Evolutionary conservation across 352 stramenopile genomes (phyloP).

Genomic region (Plasmopara viticola): DNA sequence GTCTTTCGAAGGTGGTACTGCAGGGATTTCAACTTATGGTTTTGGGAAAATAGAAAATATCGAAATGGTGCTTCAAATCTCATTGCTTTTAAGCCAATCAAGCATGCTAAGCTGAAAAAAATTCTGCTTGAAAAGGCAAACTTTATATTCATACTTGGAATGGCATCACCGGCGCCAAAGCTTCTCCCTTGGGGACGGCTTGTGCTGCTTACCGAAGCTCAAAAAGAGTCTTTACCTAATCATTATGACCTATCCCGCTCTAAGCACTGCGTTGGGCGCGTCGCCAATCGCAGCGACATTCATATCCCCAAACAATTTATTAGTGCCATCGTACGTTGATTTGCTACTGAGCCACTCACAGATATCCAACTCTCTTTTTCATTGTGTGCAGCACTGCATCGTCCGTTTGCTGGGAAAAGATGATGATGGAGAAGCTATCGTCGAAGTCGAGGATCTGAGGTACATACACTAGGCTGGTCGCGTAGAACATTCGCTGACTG

Average conservation of each 20-base stretch:
- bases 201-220: constrained; percentile 27
- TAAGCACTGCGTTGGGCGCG: constrained; percentile 42
- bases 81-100: no score
- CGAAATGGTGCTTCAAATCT: no score
- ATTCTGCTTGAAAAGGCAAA: background rate
- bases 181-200: constrained; percentile 53
- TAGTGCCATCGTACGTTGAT: constrained; percentile 34
- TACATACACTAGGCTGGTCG: constrained; percentile 6
- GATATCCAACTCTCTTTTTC: background rate
- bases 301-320: constrained; percentile 42
- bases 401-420: constrained; percentile 31
- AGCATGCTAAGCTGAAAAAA: background rate
- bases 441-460: constrained; percentile 50
- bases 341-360: background rate
- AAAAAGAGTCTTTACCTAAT: constrained; percentile 25
- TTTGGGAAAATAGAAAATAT: no score
- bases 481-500: background rate
- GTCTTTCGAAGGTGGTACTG: no score
- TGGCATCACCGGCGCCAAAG: background rate
- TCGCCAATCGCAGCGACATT: constrained; percentile 29
- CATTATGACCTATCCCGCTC: constrained; percentile 36
- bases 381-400: constrained; percentile 19
- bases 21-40: no score
- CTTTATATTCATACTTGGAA: background rate
- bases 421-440: constrained; percentile 18